phyloP scores from a whole-genome alignment of 2,329 filamentous ascomycete species.

The Calonectria ilicicola region DNA sequence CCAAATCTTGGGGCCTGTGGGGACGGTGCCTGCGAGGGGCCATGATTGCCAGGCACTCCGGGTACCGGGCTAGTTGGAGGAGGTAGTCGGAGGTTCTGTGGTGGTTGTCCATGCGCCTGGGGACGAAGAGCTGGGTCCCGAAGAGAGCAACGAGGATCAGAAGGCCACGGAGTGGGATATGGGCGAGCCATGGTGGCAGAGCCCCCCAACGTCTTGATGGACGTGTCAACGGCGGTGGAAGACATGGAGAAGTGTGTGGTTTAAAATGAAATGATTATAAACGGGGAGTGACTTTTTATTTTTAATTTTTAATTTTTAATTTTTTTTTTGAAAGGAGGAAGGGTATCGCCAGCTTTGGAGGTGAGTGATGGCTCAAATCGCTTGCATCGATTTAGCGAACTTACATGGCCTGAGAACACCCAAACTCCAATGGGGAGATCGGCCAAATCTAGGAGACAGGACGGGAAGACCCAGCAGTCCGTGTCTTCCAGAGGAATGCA shows the following conservation, averaged over 20 bases:
- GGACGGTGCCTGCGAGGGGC: conserved; percentile 26
- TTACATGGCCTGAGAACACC: conserved; percentile 38
- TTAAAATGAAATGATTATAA: conserved; percentile 22
- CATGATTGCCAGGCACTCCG: conserved; percentile 28
- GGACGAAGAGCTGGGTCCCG: conserved; percentile 38
- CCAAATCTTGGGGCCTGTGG: conserved; percentile 22
- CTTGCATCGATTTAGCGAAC: conserved; percentile 40
- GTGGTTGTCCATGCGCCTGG: conserved; percentile 38
- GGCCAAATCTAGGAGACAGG: conserved; percentile 32
- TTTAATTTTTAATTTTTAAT: too few species aligned
- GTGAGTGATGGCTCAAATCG: conserved; percentile 35
- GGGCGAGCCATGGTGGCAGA: conserved; percentile 41
- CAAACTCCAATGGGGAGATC: conserved; percentile 33
- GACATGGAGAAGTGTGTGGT: conserved; percentile 33
- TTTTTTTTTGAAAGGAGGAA: conserved; percentile 28
- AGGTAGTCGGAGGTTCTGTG: conserved; percentile 42
- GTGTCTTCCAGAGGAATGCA: conserved; percentile 43
- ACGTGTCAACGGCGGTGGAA: conserved; percentile 33
- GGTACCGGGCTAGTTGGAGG: conserved; percentile 40
- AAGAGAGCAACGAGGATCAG: conserved; percentile 33
- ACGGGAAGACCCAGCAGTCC: conserved; percentile 35
- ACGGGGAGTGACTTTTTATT: conserved; percentile 28
- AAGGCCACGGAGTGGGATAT: conserved; percentile 35
- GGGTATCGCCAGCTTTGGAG: conserved; percentile 28
- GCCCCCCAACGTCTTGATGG: conserved; percentile 27